These are phyloP conservation scores for Thelonectria discophora DNA, from an alignment of 2,329 filamentous ascomycete genomes.

Conservation along the genomic window DNA sequence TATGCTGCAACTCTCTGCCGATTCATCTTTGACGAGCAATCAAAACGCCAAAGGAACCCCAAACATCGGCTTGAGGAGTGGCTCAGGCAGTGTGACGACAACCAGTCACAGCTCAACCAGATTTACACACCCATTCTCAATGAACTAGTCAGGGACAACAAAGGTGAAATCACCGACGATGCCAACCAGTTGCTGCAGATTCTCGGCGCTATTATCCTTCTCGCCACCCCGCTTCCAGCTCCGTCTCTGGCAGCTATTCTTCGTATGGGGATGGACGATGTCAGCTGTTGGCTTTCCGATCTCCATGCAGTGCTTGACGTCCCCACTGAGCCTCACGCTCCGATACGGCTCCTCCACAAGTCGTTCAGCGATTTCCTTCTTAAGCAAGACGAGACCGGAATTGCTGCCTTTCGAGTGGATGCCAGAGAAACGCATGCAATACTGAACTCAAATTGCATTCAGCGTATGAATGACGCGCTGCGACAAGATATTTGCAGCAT, in stretches of 20 bases:
- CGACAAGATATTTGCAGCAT: slow-evolving; percentile 8
- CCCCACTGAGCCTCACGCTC: not conserved
- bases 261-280: no score
- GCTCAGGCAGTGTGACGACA: slow-evolving; percentile 11
- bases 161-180: no score
- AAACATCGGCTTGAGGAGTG: no score
- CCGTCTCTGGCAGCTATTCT: no score
- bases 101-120: no score
- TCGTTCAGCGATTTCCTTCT: slow-evolving; percentile 9
- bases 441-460: not conserved
- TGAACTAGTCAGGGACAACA: no score
- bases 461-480: not conserved
- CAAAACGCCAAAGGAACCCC: slow-evolving; percentile 12
- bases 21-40: slow-evolving; percentile 39
- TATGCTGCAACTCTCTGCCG: slow-evolving; percentile 47
- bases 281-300: slow-evolving; percentile 8
- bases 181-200: no score
- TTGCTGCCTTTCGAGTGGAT: slow-evolving; percentile 4
- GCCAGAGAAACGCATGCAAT: not conserved
- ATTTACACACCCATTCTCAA: no score
- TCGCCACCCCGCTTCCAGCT: no score
- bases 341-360: slow-evolving; percentile 5
- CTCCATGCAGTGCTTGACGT: slow-evolving; percentile 8
- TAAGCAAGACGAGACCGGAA: slow-evolving; percentile 2
- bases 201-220: no score